A percentile compares a stretch with the other conserved stretches of the same genome.
Evolutionary conservation across 1,139 yeast genomes (phyloP).

Genomic region (Insectozyma bohioensis): DNA sequence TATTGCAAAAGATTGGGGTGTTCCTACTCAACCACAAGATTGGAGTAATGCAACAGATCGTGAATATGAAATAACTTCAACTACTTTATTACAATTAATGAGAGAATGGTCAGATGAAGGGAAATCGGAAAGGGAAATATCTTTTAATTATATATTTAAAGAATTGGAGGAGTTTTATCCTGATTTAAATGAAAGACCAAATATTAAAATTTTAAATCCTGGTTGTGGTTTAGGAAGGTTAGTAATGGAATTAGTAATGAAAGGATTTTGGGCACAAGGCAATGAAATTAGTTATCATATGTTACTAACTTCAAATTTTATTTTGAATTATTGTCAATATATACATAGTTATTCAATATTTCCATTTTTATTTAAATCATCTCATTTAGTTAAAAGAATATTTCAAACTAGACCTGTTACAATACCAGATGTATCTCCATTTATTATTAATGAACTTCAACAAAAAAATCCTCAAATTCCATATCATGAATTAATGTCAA

Average conservation of each 20-base stretch:
- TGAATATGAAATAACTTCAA: slow-evolving; percentile 63
- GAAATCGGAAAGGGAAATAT: slow-evolving; percentile 44
- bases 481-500: slow-evolving; percentile 61
- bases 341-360: slow-evolving; percentile 41
- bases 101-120: slow-evolving; percentile 82
- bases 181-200: slow-evolving; percentile 31
- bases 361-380: slow-evolving; percentile 56
- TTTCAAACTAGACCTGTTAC: slow-evolving; percentile 50
- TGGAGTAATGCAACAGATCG: slow-evolving; percentile 48
- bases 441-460: slow-evolving; percentile 27
- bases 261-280: slow-evolving; percentile 79
- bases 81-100: slow-evolving; percentile 60
- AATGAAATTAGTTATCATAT: slow-evolving; percentile 84
- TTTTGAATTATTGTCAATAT: slow-evolving; percentile 54
- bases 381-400: slow-evolving; percentile 44
- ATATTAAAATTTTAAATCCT: slow-evolving; percentile 61
- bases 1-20: slow-evolving; percentile 58
- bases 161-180: slow-evolving; percentile 49
- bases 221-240: slow-evolving; percentile 84
- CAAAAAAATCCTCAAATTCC: slow-evolving; percentile 38
- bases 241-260: slow-evolving; percentile 65
- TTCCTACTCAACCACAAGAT: slow-evolving; percentile 31
- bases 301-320: slow-evolving; percentile 65
- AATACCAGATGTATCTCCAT: slow-evolving; percentile 54
- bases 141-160: slow-evolving; percentile 46